Evolutionary conservation across 495 filamentous ascomycete species (phyloP), one percentile per base, ranked within the genome.

Genomic region (Gamarada debralockiae): DNA sequence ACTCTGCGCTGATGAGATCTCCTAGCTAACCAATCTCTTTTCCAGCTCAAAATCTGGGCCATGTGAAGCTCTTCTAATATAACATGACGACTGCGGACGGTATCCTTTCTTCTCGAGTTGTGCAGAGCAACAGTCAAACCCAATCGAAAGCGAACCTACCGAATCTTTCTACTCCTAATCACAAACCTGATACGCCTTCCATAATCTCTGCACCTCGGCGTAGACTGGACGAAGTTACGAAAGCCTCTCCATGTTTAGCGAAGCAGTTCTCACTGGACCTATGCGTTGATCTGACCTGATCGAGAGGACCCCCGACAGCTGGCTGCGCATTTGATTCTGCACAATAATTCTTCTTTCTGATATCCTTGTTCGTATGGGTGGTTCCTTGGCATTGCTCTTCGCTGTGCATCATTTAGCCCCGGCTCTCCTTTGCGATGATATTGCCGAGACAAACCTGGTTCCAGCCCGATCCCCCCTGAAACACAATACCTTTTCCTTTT

Each of bases 21-120:
- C 27, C 27, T 31, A 39, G 41, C 67, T 73, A 55, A 60, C 49
- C 21, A 22, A 39, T 48, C 38, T 53, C 34, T 39, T 15, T 53
- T 63, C 55, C 57, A 92, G 88, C 86, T 92, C 76, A 90, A 89
- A 78, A 81, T 92, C 65, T 92, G 88, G 88, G 88, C 88, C 56
- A 65, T 65, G 62, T 65, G 48, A 65, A 55, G 38, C 22, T 12
- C 29, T 21, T 39, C 40, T 23, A 7, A 43, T 17, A 22, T 13
- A 48, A 18, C 12, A 49, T 27, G 40, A 51, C 37, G 31, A 52
- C 31, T 41, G 29, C 52, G 51, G 50, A 48, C 48, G 47, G 45
- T 50, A 31, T 25, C 48, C 21, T 45, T 21, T 24, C 38, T 49
- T 24, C 43, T 54, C 48, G 36, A 58, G 24, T 55, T 57, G 48